These are phyloP conservation scores for Diversispora eburnea DNA, from an alignment of 192 early-diverging fungal genomes.

Conservation along the genomic window DNA sequence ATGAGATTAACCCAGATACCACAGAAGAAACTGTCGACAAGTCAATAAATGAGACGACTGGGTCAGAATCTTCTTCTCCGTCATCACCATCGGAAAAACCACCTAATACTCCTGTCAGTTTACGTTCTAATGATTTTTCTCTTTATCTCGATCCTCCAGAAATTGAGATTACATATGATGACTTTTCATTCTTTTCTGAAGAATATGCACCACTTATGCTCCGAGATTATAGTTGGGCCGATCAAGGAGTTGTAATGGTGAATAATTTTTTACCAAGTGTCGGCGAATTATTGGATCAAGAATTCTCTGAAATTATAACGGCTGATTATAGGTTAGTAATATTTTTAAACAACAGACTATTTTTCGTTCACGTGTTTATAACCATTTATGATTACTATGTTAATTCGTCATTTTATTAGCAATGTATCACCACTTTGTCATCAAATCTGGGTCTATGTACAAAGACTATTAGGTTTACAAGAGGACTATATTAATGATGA, in stretches of 20 bases:
- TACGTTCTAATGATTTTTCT: not conserved
- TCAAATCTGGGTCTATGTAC: too few relatives aligned
- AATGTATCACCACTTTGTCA: too few relatives aligned
- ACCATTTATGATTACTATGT: not conserved
- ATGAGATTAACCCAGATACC: too few relatives aligned
- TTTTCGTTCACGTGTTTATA: not conserved
- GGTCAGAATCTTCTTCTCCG: not conserved
- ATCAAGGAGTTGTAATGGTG: slow-evolving; percentile 48
- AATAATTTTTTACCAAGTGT: slow-evolving; percentile 48
- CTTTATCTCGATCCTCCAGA: slow-evolving; percentile 3
- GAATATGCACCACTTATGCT: slow-evolving; percentile 45
- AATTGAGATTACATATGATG: not conserved
- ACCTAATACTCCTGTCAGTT: not conserved
- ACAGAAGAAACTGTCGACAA: too few relatives aligned
- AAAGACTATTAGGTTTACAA: too few relatives aligned
- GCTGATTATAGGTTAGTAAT: slow-evolving; percentile 47
- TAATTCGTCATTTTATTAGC: too few relatives aligned
- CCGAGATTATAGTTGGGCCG: slow-evolving; percentile 57
- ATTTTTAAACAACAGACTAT: not conserved
- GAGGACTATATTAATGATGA: too few relatives aligned
- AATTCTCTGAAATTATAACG: slow-evolving; percentile 48
- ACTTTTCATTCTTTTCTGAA: not conserved
- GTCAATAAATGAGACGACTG: not conserved
- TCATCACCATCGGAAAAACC: not conserved
- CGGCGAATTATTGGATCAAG: slow-evolving; percentile 49